A percentile compares a stretch with the other conserved stretches of the same genome.
phyloP scores from a whole-genome alignment of 352 stramenopile species.

The Peronospora farinosa region DNA sequence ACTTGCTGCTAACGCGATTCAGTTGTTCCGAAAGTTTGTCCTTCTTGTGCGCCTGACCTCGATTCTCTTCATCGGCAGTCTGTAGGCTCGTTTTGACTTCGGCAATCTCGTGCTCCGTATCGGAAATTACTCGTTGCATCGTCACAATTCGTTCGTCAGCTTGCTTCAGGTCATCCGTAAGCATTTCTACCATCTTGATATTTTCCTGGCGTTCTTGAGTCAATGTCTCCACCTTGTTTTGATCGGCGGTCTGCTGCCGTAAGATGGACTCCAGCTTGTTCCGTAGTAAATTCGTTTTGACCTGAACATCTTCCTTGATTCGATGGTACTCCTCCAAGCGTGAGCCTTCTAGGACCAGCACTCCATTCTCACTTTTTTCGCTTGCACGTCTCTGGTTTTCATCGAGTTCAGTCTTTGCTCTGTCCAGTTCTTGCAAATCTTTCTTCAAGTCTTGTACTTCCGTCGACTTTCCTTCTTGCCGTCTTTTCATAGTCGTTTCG shows the following conservation, averaged over 20 bases:
- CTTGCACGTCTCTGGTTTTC: conserved; percentile 28
- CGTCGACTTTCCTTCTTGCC: conserved; percentile 73
- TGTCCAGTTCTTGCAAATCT: conserved; percentile 61
- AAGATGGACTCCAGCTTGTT: conserved; percentile 67
- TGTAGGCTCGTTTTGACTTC: conserved; percentile 48
- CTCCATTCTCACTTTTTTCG: conserved; percentile 37
- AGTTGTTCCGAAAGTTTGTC: conserved; percentile 60
- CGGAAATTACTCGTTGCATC: conserved; percentile 61
- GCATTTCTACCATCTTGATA: conserved; percentile 53
- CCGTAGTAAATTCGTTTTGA: conserved; percentile 65
- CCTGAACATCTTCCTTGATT: conserved; percentile 66
- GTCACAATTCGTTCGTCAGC: conserved; percentile 61
- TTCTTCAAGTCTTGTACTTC: conserved; percentile 79
- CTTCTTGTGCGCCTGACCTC: conserved; percentile 52
- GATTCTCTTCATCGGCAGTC: conserved; percentile 55
- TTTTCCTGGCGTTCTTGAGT: conserved; percentile 69
- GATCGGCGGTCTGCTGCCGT: conserved; percentile 56
- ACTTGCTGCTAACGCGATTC: conserved; percentile 67
- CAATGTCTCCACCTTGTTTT: conserved; percentile 68
- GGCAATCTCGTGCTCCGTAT: conserved; percentile 53
- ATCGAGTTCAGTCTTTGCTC: conserved; percentile 53
- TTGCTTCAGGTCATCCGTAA: conserved; percentile 52
- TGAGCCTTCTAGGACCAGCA: conserved; percentile 53
- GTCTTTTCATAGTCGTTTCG: conserved; percentile 57
- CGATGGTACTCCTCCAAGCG: conserved; percentile 79